Conservation (phyloP, 352 stramenopile species). For the Blastocystis sp. region DNA sequence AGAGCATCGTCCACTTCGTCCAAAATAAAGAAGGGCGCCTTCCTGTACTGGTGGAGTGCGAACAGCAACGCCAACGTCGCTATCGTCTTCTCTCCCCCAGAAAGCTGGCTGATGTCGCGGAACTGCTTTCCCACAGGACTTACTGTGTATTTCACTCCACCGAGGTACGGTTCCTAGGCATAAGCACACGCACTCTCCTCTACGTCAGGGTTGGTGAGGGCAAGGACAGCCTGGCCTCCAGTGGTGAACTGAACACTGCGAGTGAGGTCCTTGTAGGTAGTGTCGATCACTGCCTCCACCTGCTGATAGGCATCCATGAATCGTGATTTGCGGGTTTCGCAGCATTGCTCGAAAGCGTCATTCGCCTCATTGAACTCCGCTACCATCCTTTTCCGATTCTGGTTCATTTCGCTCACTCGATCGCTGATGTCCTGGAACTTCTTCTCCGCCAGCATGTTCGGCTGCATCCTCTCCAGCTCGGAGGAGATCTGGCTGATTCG, state of each 20-base stretch:
- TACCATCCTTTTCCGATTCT: constrained; percentile 6
- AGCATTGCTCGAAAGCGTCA: constrained; percentile 62
- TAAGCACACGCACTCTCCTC: constrained; percentile 82
- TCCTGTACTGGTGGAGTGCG: constrained; percentile 83
- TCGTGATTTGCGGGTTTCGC: constrained; percentile 49
- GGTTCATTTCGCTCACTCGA: constrained; percentile 46
- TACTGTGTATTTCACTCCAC: constrained; percentile 96
- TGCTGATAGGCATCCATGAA: constrained; percentile 89
- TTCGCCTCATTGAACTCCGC: constrained; percentile 13
- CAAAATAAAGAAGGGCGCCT: constrained; percentile 95
- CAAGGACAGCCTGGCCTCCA: constrained; percentile 61
- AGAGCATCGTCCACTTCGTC: constrained; percentile 98
- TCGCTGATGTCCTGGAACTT: constrained; percentile 61
- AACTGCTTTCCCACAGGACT: constrained; percentile 99
- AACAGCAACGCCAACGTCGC: constrained; percentile 96
- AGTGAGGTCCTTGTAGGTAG: constrained; percentile 83
- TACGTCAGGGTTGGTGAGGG: constrained; percentile 94
- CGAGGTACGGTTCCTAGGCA: constrained; percentile 86
- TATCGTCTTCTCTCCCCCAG: constrained; percentile 95
- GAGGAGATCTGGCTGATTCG: constrained; percentile 70
- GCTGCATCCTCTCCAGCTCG: constrained; percentile 86
- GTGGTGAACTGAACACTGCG: constrained; percentile 68
- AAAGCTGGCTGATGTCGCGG: constrained; percentile 93
- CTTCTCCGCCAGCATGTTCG: constrained; percentile 85
- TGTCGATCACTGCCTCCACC: constrained; percentile 81